Base-by-base conservation (phyloP, 495 filamentous ascomycete genomes). In the Aspergillus ellipticus region DNA sequence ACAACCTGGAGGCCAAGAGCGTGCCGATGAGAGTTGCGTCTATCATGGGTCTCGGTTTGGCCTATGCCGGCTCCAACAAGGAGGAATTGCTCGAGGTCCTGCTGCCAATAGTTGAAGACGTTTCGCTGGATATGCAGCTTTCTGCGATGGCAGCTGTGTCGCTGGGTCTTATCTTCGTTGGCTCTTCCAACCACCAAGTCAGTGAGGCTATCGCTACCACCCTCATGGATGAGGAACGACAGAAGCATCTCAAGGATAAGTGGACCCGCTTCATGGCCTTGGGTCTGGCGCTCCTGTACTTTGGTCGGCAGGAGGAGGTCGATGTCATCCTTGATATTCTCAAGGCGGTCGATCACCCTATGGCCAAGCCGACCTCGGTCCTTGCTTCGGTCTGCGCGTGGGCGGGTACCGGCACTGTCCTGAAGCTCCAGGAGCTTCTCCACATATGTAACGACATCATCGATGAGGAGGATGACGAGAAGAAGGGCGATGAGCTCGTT, bases 371-470 rank as follows among this genome's bases (percentile, higher is more conserved):
- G 10, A 93, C 92, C 7, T 82, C 87, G 3, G 90, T 97, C 5
- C 84, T 99, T 45, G 90, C 90, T 16, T 92, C 95, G 54, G 94
- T 96, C 43, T 97, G 95, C 63, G 93, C 94, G 24, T 99, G 92
- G 89, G 95, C 94, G 31, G 94, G 94, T 39, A 97, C 94, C 33
- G 94, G 95, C 33, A 93, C 93, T 6, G 94, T 99, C 19, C 78
- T 97, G 51, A 97, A 97, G 79, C 80, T 97, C 55, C 94, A 99
- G 71, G 92, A 96, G 65, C 81, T 99, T 43, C 82, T 99, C 20
- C 91, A 96, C 68, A 90, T 96, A 64, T 97, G 95, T 78, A 97
- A 96, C 65, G 92, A 97, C 66, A 89, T 97, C 61, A 90, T 97
- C 58, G 95, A 97, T 58, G 95, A 97, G 60, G 91, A 95, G 29